phyloP scores from a whole-genome alignment of 805 yeast genomes.

The Saccharomycopsis fermentans region DNA sequence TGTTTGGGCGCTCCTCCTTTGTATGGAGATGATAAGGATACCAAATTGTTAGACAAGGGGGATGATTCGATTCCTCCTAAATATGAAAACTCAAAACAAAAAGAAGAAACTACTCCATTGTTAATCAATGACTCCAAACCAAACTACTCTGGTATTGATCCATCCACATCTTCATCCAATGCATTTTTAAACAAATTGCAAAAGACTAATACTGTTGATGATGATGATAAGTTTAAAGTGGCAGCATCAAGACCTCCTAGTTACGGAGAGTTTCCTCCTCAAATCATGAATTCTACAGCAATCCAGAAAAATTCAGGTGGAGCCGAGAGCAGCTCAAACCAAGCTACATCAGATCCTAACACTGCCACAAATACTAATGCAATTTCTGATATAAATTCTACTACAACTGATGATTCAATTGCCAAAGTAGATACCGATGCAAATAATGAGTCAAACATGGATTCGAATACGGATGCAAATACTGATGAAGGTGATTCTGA shows the following conservation, averaged over 20 bases:
- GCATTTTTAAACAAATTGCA: neutral
- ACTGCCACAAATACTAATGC: neutral
- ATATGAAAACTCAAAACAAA: constrained; percentile 20
- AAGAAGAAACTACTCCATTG: constrained; percentile 5
- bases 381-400: neutral
- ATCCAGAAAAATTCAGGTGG: no score
- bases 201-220: neutral
- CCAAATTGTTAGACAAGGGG: constrained; percentile 25
- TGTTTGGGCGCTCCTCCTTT: constrained; percentile 20
- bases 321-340: neutral
- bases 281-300: neutral
- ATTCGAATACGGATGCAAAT: neutral
- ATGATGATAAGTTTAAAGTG: neutral
- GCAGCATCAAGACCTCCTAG: constrained; percentile 6
- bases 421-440: neutral
- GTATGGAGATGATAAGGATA: constrained; percentile 28
- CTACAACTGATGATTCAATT: neutral
- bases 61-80: constrained; percentile 35
- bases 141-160: neutral
- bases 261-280: neutral
- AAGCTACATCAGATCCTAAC: neutral
- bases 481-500: neutral
- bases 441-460: neutral
- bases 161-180: neutral
- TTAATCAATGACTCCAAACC: neutral